phyloP scores from a whole-genome alignment of 2,329 filamentous ascomycete species.

The Calonectria honghensis region DNA sequence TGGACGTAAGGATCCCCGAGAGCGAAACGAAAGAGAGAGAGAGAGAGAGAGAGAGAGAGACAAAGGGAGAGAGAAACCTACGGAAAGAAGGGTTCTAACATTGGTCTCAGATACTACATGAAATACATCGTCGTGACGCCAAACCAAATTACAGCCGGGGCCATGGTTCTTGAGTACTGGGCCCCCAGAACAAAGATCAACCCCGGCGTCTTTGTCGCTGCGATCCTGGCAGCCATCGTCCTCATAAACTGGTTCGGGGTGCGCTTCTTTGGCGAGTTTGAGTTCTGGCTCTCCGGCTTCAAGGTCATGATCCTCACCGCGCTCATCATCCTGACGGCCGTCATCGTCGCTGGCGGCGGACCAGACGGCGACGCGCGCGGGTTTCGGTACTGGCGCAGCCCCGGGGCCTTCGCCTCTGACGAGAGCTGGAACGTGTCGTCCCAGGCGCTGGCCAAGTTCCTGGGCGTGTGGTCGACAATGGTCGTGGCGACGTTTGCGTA shows the following conservation, averaged over 20 bases:
- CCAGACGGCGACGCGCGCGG: constrained; percentile 76
- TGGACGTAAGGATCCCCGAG: constrained; percentile 70
- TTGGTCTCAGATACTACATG: constrained; percentile 72
- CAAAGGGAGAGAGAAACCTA: neutral
- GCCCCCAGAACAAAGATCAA: constrained; percentile 78
- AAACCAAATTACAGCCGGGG: constrained; percentile 87
- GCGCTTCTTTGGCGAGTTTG: constrained; percentile 79
- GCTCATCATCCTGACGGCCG: constrained; percentile 78
- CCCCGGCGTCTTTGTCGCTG: constrained; percentile 85
- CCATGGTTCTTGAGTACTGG: constrained; percentile 88
- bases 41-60: too few species aligned
- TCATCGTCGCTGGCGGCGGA: constrained; percentile 80
- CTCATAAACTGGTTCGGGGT: constrained; percentile 82
- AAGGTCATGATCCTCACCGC: constrained; percentile 81
- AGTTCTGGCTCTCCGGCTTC: constrained; percentile 78
- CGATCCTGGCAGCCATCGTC: constrained; percentile 79
- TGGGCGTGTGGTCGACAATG: constrained; percentile 81
- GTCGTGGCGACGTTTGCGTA: constrained; percentile 87
- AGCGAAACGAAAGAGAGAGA: neutral
- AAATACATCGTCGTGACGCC: constrained; percentile 92
- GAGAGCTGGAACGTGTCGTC: constrained; percentile 37
- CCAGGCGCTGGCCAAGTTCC: constrained; percentile 68
- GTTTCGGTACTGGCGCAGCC: constrained; percentile 79
- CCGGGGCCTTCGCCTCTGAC: constrained; percentile 58
- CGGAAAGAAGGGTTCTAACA: constrained; percentile 51